Evolutionary conservation across 176 grass and related monocot species (phyloP).

Genomic region (Chloris gayana): DNA sequence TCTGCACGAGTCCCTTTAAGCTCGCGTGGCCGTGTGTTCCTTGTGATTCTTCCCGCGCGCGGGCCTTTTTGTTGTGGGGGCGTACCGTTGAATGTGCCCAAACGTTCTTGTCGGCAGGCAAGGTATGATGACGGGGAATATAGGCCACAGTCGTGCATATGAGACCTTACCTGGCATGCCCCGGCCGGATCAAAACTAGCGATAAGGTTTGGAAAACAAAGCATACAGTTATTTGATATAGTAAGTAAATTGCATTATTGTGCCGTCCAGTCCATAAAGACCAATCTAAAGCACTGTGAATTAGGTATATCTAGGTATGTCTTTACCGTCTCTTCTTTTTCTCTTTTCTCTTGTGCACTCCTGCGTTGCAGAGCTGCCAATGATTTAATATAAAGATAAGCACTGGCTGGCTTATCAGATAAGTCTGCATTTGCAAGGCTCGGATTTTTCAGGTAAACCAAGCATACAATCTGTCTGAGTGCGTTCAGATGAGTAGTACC

Average conservation of each 20-base stretch:
- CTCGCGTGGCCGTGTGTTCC: slow-evolving; percentile 40
- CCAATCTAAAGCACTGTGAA: slow-evolving; percentile 29
- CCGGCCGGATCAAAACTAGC: neutral
- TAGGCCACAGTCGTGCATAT: neutral
- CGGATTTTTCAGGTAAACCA: slow-evolving; percentile 26
- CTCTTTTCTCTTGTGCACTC: neutral
- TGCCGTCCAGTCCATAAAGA: slow-evolving; percentile 24
- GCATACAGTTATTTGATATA: slow-evolving; percentile 20
- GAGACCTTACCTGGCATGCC: neutral
- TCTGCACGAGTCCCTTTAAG: slow-evolving; percentile 12
- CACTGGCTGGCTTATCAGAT: neutral
- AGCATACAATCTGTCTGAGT: slow-evolving; percentile 13
- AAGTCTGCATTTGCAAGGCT: slow-evolving; percentile 26
- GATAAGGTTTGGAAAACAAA: neutral
- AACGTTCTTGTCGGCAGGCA: slow-evolving; percentile 45
- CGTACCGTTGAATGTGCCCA: slow-evolving; percentile 49
- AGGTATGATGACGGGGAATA: slow-evolving; percentile 40
- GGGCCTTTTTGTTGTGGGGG: slow-evolving; percentile 15
- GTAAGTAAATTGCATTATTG: slow-evolving; percentile 12
- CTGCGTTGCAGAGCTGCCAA: neutral
- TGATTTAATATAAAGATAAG: slow-evolving; percentile 27
- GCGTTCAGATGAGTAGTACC: slow-evolving; percentile 38
- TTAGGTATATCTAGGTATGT: slow-evolving; percentile 27
- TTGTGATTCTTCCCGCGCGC: slow-evolving; percentile 39
- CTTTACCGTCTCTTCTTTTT: neutral